A percentile compares a stretch with the other conserved stretches of the same genome.
Conservation (phyloP, 768 basidiomycete genomes). For the Phylloporus sp. region DNA sequence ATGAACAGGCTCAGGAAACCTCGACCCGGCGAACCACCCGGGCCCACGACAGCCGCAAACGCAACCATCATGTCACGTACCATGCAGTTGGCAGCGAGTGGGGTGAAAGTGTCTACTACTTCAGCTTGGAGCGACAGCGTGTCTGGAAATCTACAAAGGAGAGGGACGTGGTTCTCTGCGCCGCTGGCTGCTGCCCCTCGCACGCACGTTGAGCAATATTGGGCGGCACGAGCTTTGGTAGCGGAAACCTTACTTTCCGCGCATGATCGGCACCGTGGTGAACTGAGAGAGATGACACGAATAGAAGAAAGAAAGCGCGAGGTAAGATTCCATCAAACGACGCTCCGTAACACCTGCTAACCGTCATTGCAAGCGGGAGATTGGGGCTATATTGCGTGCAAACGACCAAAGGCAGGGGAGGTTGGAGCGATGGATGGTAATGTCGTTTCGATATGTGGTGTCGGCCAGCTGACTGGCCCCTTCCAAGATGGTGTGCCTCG, state of each 20-base stretch:
- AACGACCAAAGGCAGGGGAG: constrained; percentile 45
- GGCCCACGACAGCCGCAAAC: background rate
- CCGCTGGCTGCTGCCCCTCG: constrained; percentile 22
- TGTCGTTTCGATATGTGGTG: no score
- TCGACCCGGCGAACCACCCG: constrained; percentile 4
- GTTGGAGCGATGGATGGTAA: constrained; percentile 54
- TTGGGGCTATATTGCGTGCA: constrained; percentile 34
- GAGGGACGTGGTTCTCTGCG: constrained; percentile 15
- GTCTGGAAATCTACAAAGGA: constrained; percentile 6
- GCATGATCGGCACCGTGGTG: constrained; percentile 43
- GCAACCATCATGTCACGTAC: constrained; percentile 24
- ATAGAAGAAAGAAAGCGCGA: constrained; percentile 43
- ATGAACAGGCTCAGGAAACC: constrained; percentile 27
- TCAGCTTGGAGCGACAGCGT: background rate
- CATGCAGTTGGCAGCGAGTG: constrained; percentile 26
- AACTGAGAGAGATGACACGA: constrained; percentile 40
- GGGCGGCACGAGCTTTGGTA: constrained; percentile 60
- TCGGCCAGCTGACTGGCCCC: constrained; percentile 10
- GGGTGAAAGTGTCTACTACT: constrained; percentile 2
- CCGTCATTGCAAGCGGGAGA: constrained; percentile 39
- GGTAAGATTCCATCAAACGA: constrained; percentile 30
- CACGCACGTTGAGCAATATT: constrained; percentile 49
- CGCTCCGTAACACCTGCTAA: background rate
- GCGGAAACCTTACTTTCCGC: constrained; percentile 59
- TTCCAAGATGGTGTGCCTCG: constrained; percentile 21